phyloP scores from a whole-genome alignment of 306 rosid genomes.

The Glycyrrhiza uralensis region DNA sequence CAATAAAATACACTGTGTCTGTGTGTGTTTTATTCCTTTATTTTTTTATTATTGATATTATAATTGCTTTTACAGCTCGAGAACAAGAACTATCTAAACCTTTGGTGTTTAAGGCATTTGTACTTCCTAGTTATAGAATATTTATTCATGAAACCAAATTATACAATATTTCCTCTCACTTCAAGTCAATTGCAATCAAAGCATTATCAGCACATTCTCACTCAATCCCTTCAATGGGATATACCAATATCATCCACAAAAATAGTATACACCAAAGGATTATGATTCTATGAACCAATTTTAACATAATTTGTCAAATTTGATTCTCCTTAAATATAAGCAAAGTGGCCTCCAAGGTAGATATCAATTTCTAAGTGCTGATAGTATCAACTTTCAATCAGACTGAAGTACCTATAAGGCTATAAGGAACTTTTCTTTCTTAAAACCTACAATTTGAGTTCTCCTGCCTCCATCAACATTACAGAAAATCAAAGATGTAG shows the following conservation, averaged over 20 bases:
- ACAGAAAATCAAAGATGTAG: constrained; percentile 2
- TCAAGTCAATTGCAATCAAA: neutral
- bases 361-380: constrained; percentile 2
- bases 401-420: neutral
- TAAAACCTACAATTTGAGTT: neutral
- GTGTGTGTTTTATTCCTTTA: neutral
- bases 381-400: constrained; percentile 1
- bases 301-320: neutral
- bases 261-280: neutral
- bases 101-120: neutral
- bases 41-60: neutral
- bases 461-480: constrained; percentile 16
- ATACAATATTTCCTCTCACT: neutral
- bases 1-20: neutral
- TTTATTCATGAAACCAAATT: neutral
- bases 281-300: neutral
- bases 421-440: neutral
- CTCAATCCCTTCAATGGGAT: neutral
- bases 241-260: neutral
- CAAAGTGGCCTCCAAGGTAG: neutral
- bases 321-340: neutral
- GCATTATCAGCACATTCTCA: neutral
- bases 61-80: neutral
- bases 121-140: neutral
- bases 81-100: neutral